phyloP scores from a whole-genome alignment of 2,329 filamentous ascomycete genomes.

The Diaporthe citrichinensis region DNA sequence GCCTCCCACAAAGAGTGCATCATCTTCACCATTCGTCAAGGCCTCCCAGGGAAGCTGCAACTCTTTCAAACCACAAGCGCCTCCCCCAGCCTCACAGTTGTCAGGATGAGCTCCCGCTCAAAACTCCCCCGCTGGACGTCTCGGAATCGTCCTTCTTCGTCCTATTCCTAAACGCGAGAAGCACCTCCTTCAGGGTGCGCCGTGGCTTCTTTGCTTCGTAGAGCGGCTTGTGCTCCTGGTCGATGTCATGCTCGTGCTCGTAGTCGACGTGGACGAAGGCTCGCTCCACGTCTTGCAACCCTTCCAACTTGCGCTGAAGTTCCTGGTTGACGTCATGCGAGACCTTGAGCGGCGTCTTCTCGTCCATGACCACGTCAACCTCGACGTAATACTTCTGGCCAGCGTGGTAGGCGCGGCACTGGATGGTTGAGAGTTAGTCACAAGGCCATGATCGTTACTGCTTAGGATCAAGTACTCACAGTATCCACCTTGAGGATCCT shows the following conservation, averaged over 20 bases:
- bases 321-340: constrained; percentile 73
- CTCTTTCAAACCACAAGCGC: not conserved
- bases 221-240: constrained; percentile 60
- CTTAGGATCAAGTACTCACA: constrained; percentile 43
- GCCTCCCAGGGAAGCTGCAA: not conserved
- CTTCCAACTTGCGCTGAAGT: constrained; percentile 73
- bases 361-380: constrained; percentile 73
- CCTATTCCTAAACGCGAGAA: constrained; percentile 50
- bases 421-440: constrained; percentile 33
- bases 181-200: constrained; percentile 53
- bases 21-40: not conserved
- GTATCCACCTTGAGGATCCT: constrained; percentile 72
- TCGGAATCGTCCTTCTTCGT: constrained; percentile 34
- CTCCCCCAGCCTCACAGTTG: not conserved
- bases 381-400: constrained; percentile 74
- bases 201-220: constrained; percentile 53
- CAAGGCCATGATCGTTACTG: too few species aligned
- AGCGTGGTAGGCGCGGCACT: constrained; percentile 72
- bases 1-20: not conserved
- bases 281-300: constrained; percentile 57
- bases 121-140: not conserved
- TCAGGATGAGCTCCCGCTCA: constrained; percentile 21
- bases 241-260: constrained; percentile 56
- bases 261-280: constrained; percentile 63
- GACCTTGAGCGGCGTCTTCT: constrained; percentile 65